Conservation (phyloP, 1,284 basidiomycete species). For the Papiliotrema nemorosa region DNA sequence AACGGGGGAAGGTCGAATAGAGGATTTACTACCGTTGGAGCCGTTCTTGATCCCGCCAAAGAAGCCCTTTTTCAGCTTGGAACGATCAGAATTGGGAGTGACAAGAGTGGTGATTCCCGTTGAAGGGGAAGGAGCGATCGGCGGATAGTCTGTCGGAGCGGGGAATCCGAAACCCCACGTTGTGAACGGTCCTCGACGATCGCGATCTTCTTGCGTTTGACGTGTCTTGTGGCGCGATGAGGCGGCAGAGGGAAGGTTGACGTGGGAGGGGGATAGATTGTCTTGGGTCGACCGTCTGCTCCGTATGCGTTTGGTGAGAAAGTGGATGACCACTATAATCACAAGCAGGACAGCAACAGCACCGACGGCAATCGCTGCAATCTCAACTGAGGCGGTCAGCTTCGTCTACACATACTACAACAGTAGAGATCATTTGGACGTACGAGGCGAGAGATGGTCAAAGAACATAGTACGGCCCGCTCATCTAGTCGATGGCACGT, state of each 20-base stretch:
- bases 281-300: not conserved
- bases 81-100: not conserved
- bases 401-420: no score
- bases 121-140: conserved; percentile 1
- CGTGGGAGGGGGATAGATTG: not conserved
- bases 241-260: not conserved
- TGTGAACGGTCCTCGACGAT: not conserved
- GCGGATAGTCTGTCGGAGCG: not conserved
- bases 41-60: not conserved
- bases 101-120: conserved; percentile 3
- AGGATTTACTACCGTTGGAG: no score
- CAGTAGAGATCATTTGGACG: no score
- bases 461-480: not conserved
- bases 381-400: conserved; percentile 25
- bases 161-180: conserved; percentile 4
- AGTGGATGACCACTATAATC: conserved; percentile 7
- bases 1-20: no score
- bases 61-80: not conserved
- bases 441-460: not conserved
- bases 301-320: not conserved
- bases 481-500: no score
- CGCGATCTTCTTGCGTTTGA: not conserved
- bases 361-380: conserved; percentile 28
- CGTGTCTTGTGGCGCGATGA: not conserved
- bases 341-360: conserved; percentile 22